phyloP scores from a whole-genome alignment of 2,329 filamentous ascomycete species.

The Alternaria dauci region DNA sequence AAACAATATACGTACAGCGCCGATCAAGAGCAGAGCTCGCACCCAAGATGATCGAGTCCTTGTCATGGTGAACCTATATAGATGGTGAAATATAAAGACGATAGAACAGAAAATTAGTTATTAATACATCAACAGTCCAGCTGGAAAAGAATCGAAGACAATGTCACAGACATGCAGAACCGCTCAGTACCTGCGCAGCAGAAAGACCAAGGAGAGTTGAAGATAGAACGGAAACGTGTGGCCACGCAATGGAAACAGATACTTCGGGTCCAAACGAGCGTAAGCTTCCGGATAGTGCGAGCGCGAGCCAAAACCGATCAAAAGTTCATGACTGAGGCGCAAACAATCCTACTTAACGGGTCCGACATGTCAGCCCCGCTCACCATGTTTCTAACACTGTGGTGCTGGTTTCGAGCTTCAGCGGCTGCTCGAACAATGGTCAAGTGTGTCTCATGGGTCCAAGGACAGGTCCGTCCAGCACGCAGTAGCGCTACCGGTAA shows the following conservation, averaged over 20 bases:
- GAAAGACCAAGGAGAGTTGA: slow-evolving; percentile 30
- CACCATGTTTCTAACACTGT: slow-evolving; percentile 42
- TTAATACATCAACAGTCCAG: slow-evolving; percentile 49
- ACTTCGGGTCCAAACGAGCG: slow-evolving; percentile 37
- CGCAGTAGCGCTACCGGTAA: slow-evolving; percentile 24
- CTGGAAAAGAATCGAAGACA: slow-evolving; percentile 39
- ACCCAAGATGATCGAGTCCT: slow-evolving; percentile 36
- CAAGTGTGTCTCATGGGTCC: slow-evolving; percentile 34
- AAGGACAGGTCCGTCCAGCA: slow-evolving; percentile 24
- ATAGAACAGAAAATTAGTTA: slow-evolving; percentile 32
- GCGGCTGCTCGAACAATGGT: slow-evolving; percentile 38
- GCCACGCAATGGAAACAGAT: slow-evolving; percentile 26
- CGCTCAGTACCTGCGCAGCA: slow-evolving; percentile 50
- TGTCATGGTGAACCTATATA: slow-evolving; percentile 35
- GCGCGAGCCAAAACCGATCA: slow-evolving; percentile 43
- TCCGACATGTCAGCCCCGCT: slow-evolving; percentile 29
- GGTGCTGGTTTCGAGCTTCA: slow-evolving; percentile 37
- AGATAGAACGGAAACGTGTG: slow-evolving; percentile 29
- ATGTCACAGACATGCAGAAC: slow-evolving; percentile 46
- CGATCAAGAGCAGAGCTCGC: slow-evolving; percentile 39
- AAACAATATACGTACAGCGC: slow-evolving; percentile 35
- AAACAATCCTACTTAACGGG: slow-evolving; percentile 36
- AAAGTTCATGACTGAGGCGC: slow-evolving; percentile 38
- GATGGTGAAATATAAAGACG: not conserved
- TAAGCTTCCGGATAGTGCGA: slow-evolving; percentile 34